These are phyloP conservation scores for Dipteronia dyeriana DNA, from an alignment of 345 rosid genomes.

Conservation along the genomic window DNA sequence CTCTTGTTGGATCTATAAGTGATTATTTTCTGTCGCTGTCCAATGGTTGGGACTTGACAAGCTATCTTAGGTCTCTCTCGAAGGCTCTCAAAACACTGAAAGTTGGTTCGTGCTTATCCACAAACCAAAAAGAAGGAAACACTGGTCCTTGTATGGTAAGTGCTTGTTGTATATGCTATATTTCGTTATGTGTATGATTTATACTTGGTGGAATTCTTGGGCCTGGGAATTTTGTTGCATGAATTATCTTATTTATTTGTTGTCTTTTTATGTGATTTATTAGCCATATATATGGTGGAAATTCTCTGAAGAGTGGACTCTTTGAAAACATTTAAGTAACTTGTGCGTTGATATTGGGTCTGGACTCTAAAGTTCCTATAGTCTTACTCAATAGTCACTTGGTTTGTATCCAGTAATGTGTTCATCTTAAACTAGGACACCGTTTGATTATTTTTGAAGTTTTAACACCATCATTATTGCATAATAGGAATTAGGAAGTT, in stretches of 20 bases:
- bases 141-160: constrained; percentile 79
- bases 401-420: background rate
- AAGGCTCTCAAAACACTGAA: constrained; percentile 82
- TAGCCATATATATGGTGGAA: constrained; percentile 5
- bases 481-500: background rate
- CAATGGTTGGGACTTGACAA: constrained; percentile 94
- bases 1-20: constrained; percentile 94
- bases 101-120: constrained; percentile 56
- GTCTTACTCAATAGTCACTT: background rate
- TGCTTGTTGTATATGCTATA: constrained; percentile 4
- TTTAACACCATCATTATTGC: background rate
- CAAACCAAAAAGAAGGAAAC: constrained; percentile 87
- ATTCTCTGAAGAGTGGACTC: background rate
- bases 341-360: background rate
- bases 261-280: background rate
- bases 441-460: background rate
- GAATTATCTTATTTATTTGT: background rate
- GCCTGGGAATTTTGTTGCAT: background rate
- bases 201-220: background rate
- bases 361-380: background rate
- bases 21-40: constrained; percentile 97
- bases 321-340: no score
- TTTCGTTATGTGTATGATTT: background rate
- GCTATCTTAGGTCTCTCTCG: constrained; percentile 93
- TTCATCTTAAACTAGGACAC: background rate